These are phyloP conservation scores for Penicillium sp. DNA, from an alignment of 2,329 filamentous ascomycete genomes.

Conservation along the genomic window DNA sequence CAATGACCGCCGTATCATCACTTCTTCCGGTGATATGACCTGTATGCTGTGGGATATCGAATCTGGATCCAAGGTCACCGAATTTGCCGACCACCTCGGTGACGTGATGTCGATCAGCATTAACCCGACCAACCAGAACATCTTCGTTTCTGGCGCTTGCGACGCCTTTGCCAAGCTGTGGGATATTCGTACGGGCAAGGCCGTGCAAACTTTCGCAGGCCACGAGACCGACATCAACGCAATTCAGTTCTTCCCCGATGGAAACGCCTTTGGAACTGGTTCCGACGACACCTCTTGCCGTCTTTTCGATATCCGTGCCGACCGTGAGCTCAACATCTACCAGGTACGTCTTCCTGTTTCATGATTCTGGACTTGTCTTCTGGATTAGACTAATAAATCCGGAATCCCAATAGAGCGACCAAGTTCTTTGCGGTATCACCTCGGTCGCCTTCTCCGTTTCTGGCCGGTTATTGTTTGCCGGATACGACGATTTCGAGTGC, in stretches of 20 bases:
- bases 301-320: slow-evolving; percentile 95
- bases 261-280: slow-evolving; percentile 96
- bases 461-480: slow-evolving; percentile 89
- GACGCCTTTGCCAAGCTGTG: slow-evolving; percentile 98
- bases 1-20: slow-evolving; percentile 96
- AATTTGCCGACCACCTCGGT: slow-evolving; percentile 96
- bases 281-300: slow-evolving; percentile 97
- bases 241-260: slow-evolving; percentile 99
- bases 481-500: slow-evolving; percentile 99
- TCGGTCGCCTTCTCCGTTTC: slow-evolving; percentile 98
- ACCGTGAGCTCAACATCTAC: slow-evolving; percentile 74
- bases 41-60: slow-evolving; percentile 99
- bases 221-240: slow-evolving; percentile 99
- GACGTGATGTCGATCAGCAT: slow-evolving; percentile 99
- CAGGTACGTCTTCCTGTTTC: slow-evolving; percentile 53
- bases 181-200: slow-evolving; percentile 98
- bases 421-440: slow-evolving; percentile 96
- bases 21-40: slow-evolving; percentile 98
- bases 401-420: slow-evolving; percentile 73
- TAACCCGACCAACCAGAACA: slow-evolving; percentile 98
- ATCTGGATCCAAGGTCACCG: slow-evolving; percentile 93
- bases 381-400: slow-evolving; percentile 16
- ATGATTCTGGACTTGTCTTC: neutral
- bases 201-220: slow-evolving; percentile 96
- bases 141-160: slow-evolving; percentile 98